phyloP scores from a whole-genome alignment of 164 flowering plant species.

The Protea cynaroides region DNA sequence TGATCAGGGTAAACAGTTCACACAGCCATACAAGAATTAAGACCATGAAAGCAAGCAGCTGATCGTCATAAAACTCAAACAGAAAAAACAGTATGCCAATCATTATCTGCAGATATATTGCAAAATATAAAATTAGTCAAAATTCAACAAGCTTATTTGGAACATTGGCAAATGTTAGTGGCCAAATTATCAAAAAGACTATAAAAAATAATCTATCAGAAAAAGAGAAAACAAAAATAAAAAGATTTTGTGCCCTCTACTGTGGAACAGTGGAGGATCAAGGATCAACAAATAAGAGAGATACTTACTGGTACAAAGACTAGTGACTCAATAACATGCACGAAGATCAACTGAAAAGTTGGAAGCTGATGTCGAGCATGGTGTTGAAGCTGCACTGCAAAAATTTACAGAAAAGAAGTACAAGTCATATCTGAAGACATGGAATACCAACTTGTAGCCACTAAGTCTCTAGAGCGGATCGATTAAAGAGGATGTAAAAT shows the following conservation, averaged over 20 bases:
- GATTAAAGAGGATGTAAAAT: not conserved
- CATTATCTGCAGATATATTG: slow-evolving; percentile 72
- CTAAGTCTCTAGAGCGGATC: not conserved
- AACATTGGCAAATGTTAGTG: not conserved
- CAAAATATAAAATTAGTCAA: not conserved
- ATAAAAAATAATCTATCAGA: not conserved
- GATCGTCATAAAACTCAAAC: slow-evolving; percentile 98
- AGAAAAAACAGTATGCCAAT: slow-evolving; percentile 95
- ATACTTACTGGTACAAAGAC: slow-evolving; percentile 92
- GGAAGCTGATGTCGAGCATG: slow-evolving; percentile 97
- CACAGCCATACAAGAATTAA: slow-evolving; percentile 92
- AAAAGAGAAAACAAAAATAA: not conserved
- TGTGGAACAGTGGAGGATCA: not conserved
- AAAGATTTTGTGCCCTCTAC: not conserved
- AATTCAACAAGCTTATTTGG: not conserved
- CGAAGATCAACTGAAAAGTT: slow-evolving; percentile 94
- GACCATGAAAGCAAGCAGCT: slow-evolving; percentile 97
- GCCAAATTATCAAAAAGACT: not conserved
- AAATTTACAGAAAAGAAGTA: slow-evolving; percentile 12
- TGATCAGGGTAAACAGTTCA: slow-evolving; percentile 90
- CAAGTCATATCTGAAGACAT: not conserved
- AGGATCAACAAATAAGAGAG: slow-evolving; percentile 5
- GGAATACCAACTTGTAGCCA: not conserved
- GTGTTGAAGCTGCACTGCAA: slow-evolving; percentile 98
- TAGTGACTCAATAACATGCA: slow-evolving; percentile 96